A percentile compares a stretch with the other conserved stretches of the same genome.
phyloP scores from a whole-genome alignment of 306 rosid species.

The Vigna mungo region DNA sequence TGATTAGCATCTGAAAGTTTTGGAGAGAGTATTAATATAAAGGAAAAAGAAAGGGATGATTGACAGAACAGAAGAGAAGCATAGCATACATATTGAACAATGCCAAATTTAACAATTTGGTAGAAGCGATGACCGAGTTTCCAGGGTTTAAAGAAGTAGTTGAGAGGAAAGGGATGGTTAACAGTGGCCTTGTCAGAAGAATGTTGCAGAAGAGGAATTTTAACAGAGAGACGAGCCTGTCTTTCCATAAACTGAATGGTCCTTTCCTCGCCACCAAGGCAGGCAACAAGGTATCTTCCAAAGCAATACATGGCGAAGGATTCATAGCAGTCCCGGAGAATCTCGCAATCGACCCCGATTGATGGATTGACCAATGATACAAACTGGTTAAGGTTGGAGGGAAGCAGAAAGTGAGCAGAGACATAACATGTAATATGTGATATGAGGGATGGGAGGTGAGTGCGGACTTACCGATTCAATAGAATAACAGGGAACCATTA shows the following conservation, averaged over 20 bases:
- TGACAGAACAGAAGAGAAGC: constrained; percentile 50
- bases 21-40: constrained; percentile 36
- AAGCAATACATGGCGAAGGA: constrained; percentile 99
- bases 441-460: too few relatives aligned
- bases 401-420: constrained; percentile 11
- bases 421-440: background rate
- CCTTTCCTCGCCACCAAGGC: constrained; percentile 95
- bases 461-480: constrained; percentile 83
- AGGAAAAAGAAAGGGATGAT: constrained; percentile 20
- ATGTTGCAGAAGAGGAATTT: constrained; percentile 73
- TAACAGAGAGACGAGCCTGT: constrained; percentile 70
- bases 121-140: constrained; percentile 84
- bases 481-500: constrained; percentile 98
- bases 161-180: constrained; percentile 90
- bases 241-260: constrained; percentile 93
- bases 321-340: constrained; percentile 95
- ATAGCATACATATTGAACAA: constrained; percentile 96
- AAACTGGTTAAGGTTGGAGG: constrained; percentile 55
- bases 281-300: constrained; percentile 97
- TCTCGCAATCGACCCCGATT: constrained; percentile 79
- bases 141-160: constrained; percentile 85
- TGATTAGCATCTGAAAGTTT: constrained; percentile 84
- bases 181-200: constrained; percentile 67
- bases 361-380: constrained; percentile 86
- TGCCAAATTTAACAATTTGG: constrained; percentile 93